Percentiles rank a stretch among this genome's conserved stretches.
These are phyloP conservation scores for Basidioascus undulatus DNA, from an alignment of 768 basidiomycete genomes.

Conservation along the genomic window DNA sequence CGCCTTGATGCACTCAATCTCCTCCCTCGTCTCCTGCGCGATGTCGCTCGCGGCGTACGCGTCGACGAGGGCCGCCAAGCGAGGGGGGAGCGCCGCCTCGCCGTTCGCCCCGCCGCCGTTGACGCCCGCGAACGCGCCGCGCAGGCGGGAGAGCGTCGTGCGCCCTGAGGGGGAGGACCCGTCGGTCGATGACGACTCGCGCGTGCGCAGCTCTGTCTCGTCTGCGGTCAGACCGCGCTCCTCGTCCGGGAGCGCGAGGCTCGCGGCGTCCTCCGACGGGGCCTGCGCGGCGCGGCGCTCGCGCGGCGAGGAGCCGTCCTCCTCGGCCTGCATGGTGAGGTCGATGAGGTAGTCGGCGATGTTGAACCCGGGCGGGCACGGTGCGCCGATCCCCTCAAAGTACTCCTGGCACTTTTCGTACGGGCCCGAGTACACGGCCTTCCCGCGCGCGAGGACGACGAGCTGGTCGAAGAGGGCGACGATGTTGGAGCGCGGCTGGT, in stretches of 20 bases:
- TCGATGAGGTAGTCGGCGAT: conserved; percentile 88
- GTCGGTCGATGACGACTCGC: conserved; percentile 21
- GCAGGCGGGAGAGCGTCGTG: no score
- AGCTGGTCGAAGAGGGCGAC: conserved; percentile 87
- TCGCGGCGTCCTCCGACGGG: conserved; percentile 23
- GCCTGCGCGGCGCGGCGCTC: no score
- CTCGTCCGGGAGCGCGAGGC: conserved; percentile 40
- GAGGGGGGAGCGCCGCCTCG: conserved; percentile 28
- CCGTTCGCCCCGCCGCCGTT: no score
- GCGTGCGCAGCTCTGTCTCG: conserved; percentile 31
- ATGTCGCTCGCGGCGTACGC: conserved; percentile 45
- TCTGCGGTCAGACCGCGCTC: conserved; percentile 32
- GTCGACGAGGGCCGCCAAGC: conserved; percentile 45
- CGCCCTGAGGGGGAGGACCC: conserved; percentile 21
- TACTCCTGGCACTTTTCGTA: conserved; percentile 51
- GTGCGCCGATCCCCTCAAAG: conserved; percentile 48
- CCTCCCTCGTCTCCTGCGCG: conserved; percentile 33
- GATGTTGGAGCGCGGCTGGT: conserved; percentile 93
- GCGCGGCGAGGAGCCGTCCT: no score
- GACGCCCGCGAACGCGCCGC: no score
- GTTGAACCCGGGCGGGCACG: conserved; percentile 84
- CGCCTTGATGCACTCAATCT: conserved; percentile 25
- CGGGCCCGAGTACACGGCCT: conserved; percentile 62
- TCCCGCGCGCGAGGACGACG: conserved; percentile 59
- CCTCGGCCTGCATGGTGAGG: conserved; percentile 34